These are phyloP conservation scores for Alternaria sp. DNA, from an alignment of 2,329 filamentous ascomycete genomes.

Conservation along the genomic window DNA sequence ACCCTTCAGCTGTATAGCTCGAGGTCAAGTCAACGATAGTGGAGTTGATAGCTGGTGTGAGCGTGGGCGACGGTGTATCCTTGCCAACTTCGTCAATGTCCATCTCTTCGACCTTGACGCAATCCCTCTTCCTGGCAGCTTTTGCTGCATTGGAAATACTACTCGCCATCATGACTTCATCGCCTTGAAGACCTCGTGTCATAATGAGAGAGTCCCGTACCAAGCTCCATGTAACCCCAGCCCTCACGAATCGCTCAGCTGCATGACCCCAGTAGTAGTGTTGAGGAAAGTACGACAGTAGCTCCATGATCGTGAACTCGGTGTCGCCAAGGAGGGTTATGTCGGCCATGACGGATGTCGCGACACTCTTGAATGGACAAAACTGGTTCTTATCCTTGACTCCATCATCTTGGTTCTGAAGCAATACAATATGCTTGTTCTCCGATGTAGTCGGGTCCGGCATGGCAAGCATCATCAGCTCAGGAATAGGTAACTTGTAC, in stretches of 20 bases:
- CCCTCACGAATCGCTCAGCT: neutral
- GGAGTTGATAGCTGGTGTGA: accelerated
- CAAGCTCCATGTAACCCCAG: neutral
- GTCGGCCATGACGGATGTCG: neutral
- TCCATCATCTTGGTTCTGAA: slow-evolving; percentile 11
- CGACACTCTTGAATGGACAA: neutral
- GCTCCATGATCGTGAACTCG: neutral
- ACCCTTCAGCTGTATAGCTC: slow-evolving; percentile 15
- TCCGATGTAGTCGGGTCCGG: neutral
- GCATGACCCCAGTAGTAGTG: neutral
- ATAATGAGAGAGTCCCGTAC: neutral
- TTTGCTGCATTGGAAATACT: neutral
- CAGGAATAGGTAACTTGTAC: slow-evolving; percentile 17
- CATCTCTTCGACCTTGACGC: neutral
- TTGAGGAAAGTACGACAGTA: neutral
- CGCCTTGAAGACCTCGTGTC: neutral
- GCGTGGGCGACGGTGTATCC: neutral
- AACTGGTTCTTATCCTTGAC: neutral
- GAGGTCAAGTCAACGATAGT: neutral
- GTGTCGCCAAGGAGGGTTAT: neutral
- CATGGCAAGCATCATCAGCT: slow-evolving; percentile 12
- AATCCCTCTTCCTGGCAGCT: neutral
- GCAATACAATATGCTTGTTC: neutral
- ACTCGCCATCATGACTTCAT: neutral
- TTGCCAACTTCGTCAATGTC: neutral